Percentiles rank a stretch among this genome's conserved stretches.
Conservation (phyloP, 2,329 filamentous ascomycete genomes). For the Colletotrichum graminicola region DNA sequence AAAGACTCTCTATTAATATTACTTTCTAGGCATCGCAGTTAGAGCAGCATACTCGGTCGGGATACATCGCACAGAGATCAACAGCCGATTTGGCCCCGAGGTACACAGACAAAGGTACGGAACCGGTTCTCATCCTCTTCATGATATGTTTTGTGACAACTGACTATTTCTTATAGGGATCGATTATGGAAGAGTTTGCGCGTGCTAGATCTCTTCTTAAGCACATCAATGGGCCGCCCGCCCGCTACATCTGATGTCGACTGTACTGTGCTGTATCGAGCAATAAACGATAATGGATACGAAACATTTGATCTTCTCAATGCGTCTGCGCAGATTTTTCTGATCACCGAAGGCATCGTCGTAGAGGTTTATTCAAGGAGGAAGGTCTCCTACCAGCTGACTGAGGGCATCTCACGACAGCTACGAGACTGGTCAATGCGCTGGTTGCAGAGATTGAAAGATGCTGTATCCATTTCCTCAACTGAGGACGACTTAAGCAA, state of each 20-base stretch:
- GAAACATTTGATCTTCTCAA: constrained; percentile 62
- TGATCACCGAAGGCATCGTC: constrained; percentile 64
- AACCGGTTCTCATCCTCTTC: fast-evolving
- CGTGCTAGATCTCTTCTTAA: constrained; percentile 64
- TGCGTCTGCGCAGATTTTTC: constrained; percentile 65
- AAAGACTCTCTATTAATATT: constrained; percentile 16
- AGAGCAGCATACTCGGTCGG: constrained; percentile 66
- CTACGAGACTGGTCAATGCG: constrained; percentile 63
- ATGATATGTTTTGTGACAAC: no score
- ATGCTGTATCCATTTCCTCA: constrained; percentile 48
- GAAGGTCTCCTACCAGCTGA: constrained; percentile 65
- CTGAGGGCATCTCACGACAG: constrained; percentile 65
- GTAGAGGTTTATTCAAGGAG: constrained; percentile 65
- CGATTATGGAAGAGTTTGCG: constrained; percentile 67
- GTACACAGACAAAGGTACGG: constrained; percentile 54
- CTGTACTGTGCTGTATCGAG: constrained; percentile 64
- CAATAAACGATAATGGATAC: constrained; percentile 48
- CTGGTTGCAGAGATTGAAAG: constrained; percentile 62
- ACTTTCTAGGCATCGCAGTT: constrained; percentile 58
- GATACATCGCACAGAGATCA: constrained; percentile 66
- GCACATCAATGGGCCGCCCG: constrained; percentile 66
- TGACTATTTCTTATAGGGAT: constrained; percentile 49
- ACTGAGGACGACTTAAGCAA: constrained; percentile 47
- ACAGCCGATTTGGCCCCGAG: constrained; percentile 61
- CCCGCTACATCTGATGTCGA: constrained; percentile 67